Base-by-base conservation (phyloP, 305 asterid species). In the Rubia tinctorum region DNA sequence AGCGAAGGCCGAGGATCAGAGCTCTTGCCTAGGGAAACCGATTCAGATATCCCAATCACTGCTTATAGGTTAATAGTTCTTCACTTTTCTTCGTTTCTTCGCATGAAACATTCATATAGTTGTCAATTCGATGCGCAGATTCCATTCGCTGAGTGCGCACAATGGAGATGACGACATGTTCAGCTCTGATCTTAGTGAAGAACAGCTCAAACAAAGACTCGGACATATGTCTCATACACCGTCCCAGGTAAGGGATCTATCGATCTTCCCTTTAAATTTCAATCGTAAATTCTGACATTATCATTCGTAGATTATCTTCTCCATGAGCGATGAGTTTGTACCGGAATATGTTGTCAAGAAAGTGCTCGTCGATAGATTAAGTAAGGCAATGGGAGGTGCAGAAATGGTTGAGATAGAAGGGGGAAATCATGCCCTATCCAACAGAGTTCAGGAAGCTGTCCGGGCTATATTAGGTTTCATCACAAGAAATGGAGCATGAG, bases 311-410 rank as follows among this genome's bases (percentile, higher is more conserved):
- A 87, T 94, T 73, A 91, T 91, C 78, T 94, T 94, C 75, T 94
- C 99, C 77, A 90, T 94, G 99, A 95, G 80, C 3, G 99, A 94
- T 18, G 98, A 94, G 75, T 84, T 86, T 45, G 89, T 94, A 62
- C 99, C 98, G 2, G 92, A 88, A 68, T 94, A 94, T n/a, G 98
- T 94, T 60, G 97, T 89, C 96, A 94, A 94, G 88, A 90, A 84
- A 84, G 86, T 92, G 6, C 82, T 94, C 37, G 91, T 94, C 7
- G 80, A 84, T 15, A 90, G 98, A 82, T 76, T 94, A 82, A 87
- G 93, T 78, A 72, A 70, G 69, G 98, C 97, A 30, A 82, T 91
- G 96, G 96, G 96, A 18, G 93, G 91, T 18, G 96, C 97, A 22
- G 98, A 94, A 71, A 91, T 90, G 69, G 96, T 73, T 69, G 96